Evolutionary conservation across 2,329 filamentous ascomycete species (phyloP), one percentile per base, ranked within the genome.

Genomic region (Harringtonia lauricola): DNA sequence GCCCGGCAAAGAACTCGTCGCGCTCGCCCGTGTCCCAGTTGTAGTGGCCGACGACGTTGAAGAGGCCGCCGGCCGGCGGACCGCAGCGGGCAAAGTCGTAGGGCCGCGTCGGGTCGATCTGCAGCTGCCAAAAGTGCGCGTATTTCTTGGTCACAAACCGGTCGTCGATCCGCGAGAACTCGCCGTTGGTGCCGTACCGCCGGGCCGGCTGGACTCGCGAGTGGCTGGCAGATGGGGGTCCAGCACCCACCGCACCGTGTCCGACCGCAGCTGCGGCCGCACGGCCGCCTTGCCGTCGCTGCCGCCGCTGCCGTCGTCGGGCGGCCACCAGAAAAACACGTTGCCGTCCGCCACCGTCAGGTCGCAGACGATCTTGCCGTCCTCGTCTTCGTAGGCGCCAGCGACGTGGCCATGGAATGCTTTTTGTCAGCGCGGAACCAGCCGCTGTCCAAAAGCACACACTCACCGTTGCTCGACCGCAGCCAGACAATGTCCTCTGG

Each of bases 401-500:
- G 65, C 67, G 15, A 69, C 59, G 43, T 71, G 68, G 8, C 68
- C 66, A 39, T 69, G 66, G 50, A 70, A 70, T 0, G 54, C 65
- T 65, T 30, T 6, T 3, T 5, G 30, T 13, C n/a, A n/a, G n/a
- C n/a, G n/a, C n/a, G n/a, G n/a, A n/a, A n/a, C n/a, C n/a, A n/a
- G n/a, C n/a, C n/a, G n/a, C n/a, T n/a, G n/a, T n/a, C n/a, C n/a
- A 5, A 13, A 2, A n/a, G 17, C 15, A n/a, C n/a, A n/a, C 15
- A 29, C 59, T 49, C 52, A 71, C 70, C 70, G 43, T 74, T 74
- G 39, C 68, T 65, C 9, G 67, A 66, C 22, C 68, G 54, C 41
- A 73, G 63, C 71, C 71, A 74, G 1, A 67, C 56, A 35, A 74
- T 69, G 53, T 76, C 72, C 47, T 71, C 68, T 0, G 65, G 61